Percentiles rank a stretch among this genome's conserved stretches.
Evolutionary conservation across 306 rosid species (phyloP).

Genomic region (Canavalia gladiata): DNA sequence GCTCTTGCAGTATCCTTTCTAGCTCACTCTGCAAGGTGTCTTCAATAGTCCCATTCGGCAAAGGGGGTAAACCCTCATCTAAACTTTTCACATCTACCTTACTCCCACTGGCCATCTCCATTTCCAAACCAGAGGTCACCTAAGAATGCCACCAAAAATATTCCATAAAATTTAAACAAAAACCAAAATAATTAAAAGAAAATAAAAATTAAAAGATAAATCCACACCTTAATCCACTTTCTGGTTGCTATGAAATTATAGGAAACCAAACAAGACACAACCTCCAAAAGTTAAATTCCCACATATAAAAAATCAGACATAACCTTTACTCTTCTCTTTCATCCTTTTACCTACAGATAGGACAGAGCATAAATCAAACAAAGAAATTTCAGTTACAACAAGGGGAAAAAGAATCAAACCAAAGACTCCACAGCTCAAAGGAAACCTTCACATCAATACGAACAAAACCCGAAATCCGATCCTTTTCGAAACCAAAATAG

Average conservation of each 20-base stretch:
- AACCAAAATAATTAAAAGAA: background rate
- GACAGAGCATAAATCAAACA: constrained; percentile 41
- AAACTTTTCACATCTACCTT: constrained; percentile 53
- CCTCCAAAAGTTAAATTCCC: constrained; percentile 46
- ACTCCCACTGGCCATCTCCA: constrained; percentile 76
- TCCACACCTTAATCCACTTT: constrained; percentile 42
- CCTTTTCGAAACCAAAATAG: constrained; percentile 49
- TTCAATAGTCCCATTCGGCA: constrained; percentile 63
- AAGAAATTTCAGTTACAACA: constrained; percentile 38
- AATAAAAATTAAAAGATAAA: background rate
- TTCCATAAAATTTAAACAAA: constrained; percentile 25
- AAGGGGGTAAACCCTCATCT: constrained; percentile 52
- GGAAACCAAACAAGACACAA: constrained; percentile 31
- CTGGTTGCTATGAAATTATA: background rate
- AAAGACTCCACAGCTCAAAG: constrained; percentile 58
- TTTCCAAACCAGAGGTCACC: constrained; percentile 56
- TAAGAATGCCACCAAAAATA: constrained; percentile 16
- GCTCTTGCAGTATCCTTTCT: constrained; percentile 75
- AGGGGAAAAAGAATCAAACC: constrained; percentile 30
- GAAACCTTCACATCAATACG: constrained; percentile 56
- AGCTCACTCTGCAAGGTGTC: constrained; percentile 80
- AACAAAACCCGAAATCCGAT: constrained; percentile 45
- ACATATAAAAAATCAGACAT: constrained; percentile 38
- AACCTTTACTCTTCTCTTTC: constrained; percentile 17
- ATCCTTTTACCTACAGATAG: constrained; percentile 24